A percentile compares a stretch with the other conserved stretches of the same genome.
Conservation (phyloP, 306 rosid species). For the Medicago lupulina region DNA sequence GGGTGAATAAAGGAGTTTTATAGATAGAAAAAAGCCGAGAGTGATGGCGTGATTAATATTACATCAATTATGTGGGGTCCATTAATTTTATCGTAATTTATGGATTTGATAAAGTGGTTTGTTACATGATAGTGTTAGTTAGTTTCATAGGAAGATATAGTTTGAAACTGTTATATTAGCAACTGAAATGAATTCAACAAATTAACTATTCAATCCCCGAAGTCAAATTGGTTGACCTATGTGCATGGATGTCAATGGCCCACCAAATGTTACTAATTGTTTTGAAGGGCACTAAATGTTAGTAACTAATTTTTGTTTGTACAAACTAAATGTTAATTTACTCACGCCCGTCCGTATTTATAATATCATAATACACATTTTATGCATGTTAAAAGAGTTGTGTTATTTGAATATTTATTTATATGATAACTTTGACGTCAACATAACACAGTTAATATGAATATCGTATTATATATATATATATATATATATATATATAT, state of each 20-base stretch:
- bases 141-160: background rate
- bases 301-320: too few relatives aligned
- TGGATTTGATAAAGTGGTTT: constrained; percentile 5
- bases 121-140: background rate
- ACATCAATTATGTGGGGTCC: constrained; percentile 44
- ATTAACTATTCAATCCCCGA: background rate
- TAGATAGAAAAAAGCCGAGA: constrained; percentile 77
- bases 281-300: too few relatives aligned
- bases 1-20: constrained; percentile 38
- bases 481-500: too few relatives aligned
- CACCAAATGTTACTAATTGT: background rate
- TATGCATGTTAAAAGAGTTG: too few relatives aligned
- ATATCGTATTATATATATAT: too few relatives aligned
- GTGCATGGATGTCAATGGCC: background rate
- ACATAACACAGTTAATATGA: too few relatives aligned
- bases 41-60: constrained; percentile 85
- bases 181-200: background rate
- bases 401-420: too few relatives aligned
- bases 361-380: too few relatives aligned
- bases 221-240: constrained; percentile 64
- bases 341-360: too few relatives aligned
- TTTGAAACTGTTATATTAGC: constrained; percentile 56
- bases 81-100: constrained; percentile 45
- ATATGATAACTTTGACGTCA: too few relatives aligned
- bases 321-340: too few relatives aligned